phyloP scores from a whole-genome alignment of 2,329 filamentous ascomycete species.

The Hypoxylon sp. region DNA sequence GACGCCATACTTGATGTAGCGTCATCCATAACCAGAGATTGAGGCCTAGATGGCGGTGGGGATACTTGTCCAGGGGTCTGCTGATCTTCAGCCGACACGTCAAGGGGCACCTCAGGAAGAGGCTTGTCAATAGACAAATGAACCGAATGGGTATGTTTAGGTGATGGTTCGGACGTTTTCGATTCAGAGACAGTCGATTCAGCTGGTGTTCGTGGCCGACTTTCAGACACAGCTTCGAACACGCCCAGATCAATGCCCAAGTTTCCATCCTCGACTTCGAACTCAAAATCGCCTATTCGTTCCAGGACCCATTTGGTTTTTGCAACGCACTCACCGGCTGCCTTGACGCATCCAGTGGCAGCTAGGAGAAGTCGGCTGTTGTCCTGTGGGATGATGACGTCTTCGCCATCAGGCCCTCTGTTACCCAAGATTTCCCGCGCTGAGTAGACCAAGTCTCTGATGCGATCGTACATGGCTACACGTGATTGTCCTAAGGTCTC shows the following conservation, averaged over 20 bases:
- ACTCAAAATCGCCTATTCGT: constrained; percentile 90
- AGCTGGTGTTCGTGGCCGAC: constrained; percentile 49
- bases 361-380: constrained; percentile 81
- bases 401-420: constrained; percentile 76
- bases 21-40: constrained; percentile 59
- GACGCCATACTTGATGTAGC: constrained; percentile 60
- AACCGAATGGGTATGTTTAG: constrained; percentile 49
- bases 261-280: constrained; percentile 74
- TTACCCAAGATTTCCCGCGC: constrained; percentile 83
- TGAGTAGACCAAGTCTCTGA: constrained; percentile 83
- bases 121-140: constrained; percentile 72
- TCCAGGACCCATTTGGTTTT: constrained; percentile 89
- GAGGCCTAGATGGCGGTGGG: constrained; percentile 58
- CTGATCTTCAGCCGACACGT: constrained; percentile 48
- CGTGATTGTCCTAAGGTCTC: constrained; percentile 77
- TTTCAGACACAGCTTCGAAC: constrained; percentile 60
- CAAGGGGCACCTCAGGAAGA: constrained; percentile 72
- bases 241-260: constrained; percentile 69
- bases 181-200: constrained; percentile 59
- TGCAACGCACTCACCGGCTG: constrained; percentile 90
- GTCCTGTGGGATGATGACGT: constrained; percentile 84
- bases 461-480: constrained; percentile 81
- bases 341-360: constrained; percentile 88
- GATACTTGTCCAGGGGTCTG: constrained; percentile 48
- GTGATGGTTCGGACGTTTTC: constrained; percentile 49